phyloP scores from a whole-genome alignment of 331 rosid species.

The Telfairia occidentalis region DNA sequence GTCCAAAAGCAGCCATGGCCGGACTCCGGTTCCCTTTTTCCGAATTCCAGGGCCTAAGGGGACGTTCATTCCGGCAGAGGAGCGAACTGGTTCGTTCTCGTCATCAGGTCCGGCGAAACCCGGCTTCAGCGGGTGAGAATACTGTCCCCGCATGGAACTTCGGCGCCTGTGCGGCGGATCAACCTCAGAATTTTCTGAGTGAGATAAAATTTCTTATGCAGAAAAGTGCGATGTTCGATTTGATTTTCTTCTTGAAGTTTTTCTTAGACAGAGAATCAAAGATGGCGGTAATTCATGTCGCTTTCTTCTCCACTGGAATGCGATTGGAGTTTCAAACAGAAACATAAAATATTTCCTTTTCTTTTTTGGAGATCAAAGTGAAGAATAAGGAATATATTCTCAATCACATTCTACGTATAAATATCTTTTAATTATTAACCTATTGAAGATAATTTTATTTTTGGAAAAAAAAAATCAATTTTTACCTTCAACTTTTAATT shows the following conservation, averaged over 20 bases:
- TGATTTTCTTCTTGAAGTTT: neutral
- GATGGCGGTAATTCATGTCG: neutral
- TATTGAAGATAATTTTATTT: too few relatives aligned
- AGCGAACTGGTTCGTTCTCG: constrained; percentile 25
- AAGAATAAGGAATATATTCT: too few relatives aligned
- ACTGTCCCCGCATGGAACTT: constrained; percentile 23
- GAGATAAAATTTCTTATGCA: neutral
- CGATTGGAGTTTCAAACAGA: neutral
- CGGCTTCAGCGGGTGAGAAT: constrained; percentile 19
- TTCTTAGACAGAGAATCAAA: neutral
- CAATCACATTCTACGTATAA: too few relatives aligned
- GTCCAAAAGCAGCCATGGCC: constrained; percentile 66
- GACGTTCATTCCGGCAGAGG: constrained; percentile 7
- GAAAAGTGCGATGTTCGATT: neutral
- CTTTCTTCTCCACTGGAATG: neutral
- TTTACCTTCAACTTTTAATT: too few relatives aligned
- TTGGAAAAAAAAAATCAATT: too few relatives aligned
- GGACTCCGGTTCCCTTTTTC: constrained; percentile 61
- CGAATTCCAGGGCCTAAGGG: constrained; percentile 25
- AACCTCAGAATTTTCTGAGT: neutral
- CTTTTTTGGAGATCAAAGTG: neutral
- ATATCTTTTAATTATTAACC: too few relatives aligned
- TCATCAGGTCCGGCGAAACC: constrained; percentile 21
- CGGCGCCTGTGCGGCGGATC: neutral
- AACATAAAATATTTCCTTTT: too few relatives aligned